Conservation (phyloP, 305 asterid genomes). For the Fraxinus nigra region DNA sequence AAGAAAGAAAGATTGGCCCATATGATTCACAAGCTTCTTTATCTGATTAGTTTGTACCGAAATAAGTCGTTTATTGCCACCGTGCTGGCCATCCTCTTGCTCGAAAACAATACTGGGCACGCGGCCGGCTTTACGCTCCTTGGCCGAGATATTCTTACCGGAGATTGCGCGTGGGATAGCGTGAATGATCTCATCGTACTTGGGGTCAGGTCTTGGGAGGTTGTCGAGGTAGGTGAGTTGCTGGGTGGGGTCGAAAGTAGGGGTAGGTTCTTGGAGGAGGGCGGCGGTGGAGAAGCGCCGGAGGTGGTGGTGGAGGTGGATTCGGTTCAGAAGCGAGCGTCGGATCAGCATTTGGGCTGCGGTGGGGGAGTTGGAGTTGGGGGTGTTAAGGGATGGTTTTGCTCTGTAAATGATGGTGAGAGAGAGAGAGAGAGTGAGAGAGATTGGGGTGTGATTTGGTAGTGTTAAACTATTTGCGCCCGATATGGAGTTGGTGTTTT, state of each 20-base stretch:
- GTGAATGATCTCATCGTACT: conserved; percentile 64
- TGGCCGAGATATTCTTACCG: conserved; percentile 65
- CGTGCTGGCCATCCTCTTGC: conserved; percentile 91
- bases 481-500: no score
- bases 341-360: conserved; percentile 66
- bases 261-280: conserved; percentile 31
- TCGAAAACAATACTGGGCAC: conserved; percentile 91
- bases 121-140: conserved; percentile 69
- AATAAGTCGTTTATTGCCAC: conserved; percentile 89
- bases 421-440: background rate
- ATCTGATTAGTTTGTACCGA: conserved; percentile 83
- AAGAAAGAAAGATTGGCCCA: conserved; percentile 71
- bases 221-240: conserved; percentile 56
- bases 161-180: conserved; percentile 69
- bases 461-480: background rate
- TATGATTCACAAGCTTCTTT: conserved; percentile 77
- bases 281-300: conserved; percentile 44
- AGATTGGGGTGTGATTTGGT: background rate
- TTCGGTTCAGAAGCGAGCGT: conserved; percentile 42
- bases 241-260: background rate
- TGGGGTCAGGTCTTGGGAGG: conserved; percentile 80
- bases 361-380: conserved; percentile 32
- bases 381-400: no score
- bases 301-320: conserved; percentile 37
- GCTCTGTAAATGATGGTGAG: background rate